Evolutionary conservation across 768 basidiomycete genomes (phyloP).

Genomic region (Ramaria sp.): DNA sequence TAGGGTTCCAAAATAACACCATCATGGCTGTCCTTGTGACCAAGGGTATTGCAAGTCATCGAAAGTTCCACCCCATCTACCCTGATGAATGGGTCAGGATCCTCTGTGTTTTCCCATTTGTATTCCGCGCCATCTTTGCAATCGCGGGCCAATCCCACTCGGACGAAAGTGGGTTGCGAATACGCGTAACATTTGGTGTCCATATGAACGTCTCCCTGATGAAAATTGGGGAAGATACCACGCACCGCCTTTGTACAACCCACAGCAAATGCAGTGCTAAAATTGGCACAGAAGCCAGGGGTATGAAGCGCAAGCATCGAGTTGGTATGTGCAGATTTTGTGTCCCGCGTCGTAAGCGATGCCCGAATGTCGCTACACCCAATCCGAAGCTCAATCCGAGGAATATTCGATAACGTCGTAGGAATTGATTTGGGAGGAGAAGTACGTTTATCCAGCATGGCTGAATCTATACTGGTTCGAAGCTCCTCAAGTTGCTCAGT

Average conservation of each 20-base stretch:
- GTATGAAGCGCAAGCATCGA: background rate
- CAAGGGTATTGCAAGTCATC: slow-evolving; percentile 44
- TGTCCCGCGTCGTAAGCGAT: background rate
- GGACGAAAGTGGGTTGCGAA: background rate
- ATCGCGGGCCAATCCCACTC: background rate
- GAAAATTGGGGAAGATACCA: background rate
- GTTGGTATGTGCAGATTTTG: background rate
- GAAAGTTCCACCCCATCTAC: background rate
- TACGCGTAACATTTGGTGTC: background rate
- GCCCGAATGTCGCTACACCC: background rate
- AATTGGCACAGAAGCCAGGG: background rate
- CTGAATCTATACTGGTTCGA: background rate
- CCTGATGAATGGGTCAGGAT: background rate
- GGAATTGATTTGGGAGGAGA: background rate
- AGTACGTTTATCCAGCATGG: background rate
- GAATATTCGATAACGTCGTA: background rate
- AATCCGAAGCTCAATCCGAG: background rate
- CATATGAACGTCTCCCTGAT: background rate
- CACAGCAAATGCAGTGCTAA: background rate
- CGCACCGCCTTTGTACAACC: background rate
- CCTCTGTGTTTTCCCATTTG: background rate
- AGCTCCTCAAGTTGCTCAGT: background rate
- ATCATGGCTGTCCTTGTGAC: slow-evolving; percentile 43
- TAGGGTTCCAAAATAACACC: slow-evolving; percentile 50
- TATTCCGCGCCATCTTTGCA: background rate